These are phyloP conservation scores for Cladophialophora bantiana DNA, from an alignment of 2,329 filamentous ascomycete species.

Conservation along the genomic window DNA sequence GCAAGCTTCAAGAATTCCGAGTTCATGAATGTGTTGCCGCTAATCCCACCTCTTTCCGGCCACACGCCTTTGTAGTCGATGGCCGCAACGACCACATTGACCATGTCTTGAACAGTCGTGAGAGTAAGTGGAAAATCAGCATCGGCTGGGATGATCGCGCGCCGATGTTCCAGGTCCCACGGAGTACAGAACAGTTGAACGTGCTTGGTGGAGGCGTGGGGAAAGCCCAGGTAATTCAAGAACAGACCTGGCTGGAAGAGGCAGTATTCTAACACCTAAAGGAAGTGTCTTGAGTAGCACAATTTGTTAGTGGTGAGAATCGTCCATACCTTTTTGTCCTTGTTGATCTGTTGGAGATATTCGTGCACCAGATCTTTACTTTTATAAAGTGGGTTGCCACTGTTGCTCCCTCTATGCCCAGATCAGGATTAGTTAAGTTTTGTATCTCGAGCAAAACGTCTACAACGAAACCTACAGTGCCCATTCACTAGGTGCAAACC, in stretches of 20 bases:
- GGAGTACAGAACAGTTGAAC: constrained; percentile 47
- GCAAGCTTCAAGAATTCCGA: constrained; percentile 46
- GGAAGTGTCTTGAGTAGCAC: background rate
- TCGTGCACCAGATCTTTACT: constrained; percentile 59
- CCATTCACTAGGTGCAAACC: constrained; percentile 47
- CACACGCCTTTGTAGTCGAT: constrained; percentile 52
- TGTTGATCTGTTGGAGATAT: constrained; percentile 62
- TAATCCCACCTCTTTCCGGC: constrained; percentile 51
- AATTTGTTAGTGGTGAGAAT: background rate
- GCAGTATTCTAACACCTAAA: constrained; percentile 62
- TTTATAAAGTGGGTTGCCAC: constrained; percentile 54
- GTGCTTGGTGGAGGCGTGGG: constrained; percentile 56
- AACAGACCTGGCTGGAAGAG: constrained; percentile 65
- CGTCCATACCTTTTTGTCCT: constrained; percentile 49
- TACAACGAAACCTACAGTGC: constrained; percentile 27
- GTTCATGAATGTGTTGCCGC: constrained; percentile 44
- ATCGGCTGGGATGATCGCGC: constrained; percentile 45
- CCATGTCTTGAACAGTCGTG: constrained; percentile 49
- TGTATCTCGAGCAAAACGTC: background rate
- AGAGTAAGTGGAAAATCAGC: constrained; percentile 45
- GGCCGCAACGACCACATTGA: constrained; percentile 47
- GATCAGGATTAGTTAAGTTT: background rate
- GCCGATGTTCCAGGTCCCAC: constrained; percentile 49
- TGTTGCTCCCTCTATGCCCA: background rate
- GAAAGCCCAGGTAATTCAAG: constrained; percentile 62